A percentile compares a stretch with the other conserved stretches of the same genome.
Evolutionary conservation across 2,329 filamentous ascomycete genomes (phyloP).

Genomic region (Rutstroemia sp.): DNA sequence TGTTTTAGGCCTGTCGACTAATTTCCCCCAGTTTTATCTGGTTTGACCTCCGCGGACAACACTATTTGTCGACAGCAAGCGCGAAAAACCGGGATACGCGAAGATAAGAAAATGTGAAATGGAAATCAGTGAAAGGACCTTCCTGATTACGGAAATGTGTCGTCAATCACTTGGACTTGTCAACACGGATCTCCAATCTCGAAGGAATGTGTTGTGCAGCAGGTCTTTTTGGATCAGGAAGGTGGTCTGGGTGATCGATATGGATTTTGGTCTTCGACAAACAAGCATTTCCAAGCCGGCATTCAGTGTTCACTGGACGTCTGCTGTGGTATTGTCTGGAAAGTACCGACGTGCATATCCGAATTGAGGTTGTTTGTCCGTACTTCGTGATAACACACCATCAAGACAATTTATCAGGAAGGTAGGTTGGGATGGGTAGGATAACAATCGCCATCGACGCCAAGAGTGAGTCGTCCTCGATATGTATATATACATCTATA

Average conservation of each 20-base stretch:
- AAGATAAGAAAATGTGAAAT: conserved; percentile 5
- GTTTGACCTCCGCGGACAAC: not conserved
- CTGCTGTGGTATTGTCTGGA: not conserved
- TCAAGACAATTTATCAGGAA: conserved; percentile 3
- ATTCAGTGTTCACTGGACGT: not conserved
- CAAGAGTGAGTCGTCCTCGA: not conserved
- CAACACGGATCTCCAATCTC: not conserved
- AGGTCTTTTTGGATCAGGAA: not conserved
- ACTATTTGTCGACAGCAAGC: not conserved
- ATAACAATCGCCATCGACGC: not conserved
- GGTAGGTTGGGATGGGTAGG: conserved; percentile 1
- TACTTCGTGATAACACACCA: not conserved
- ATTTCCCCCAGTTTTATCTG: not conserved
- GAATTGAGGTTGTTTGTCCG: not conserved
- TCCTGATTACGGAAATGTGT: conserved; percentile 5
- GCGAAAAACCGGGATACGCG: not conserved
- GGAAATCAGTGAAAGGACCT: not conserved
- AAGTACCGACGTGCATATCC: conserved; percentile 1
- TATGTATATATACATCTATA: conserved; percentile 5
- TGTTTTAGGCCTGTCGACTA: conserved; percentile 1
- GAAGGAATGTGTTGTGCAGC: not conserved
- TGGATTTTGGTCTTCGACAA: not conserved
- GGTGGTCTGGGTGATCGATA: not conserved
- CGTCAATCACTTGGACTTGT: not conserved
- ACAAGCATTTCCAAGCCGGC: not conserved